Evolutionary conservation across 2,329 filamentous ascomycete species (phyloP).

Genomic region (Whalleya microplaca): DNA sequence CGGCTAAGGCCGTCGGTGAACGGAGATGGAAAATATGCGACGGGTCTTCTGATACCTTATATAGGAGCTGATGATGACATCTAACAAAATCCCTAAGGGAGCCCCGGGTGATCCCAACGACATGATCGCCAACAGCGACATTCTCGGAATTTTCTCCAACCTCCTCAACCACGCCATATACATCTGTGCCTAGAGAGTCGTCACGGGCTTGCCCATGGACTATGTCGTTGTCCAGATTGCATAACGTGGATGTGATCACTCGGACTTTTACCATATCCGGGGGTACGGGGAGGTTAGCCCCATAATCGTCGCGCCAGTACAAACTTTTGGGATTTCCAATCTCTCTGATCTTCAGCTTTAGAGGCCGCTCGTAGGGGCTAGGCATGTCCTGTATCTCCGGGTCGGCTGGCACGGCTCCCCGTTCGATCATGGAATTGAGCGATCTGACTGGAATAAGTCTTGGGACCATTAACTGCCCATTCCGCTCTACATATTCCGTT

Average conservation of each 20-base stretch:
- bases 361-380: slow-evolving; percentile 12
- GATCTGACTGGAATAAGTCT: slow-evolving; percentile 45
- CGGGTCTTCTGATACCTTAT: slow-evolving; percentile 11
- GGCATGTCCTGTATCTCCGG: slow-evolving; percentile 15
- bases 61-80: slow-evolving; percentile 43
- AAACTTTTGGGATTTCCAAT: slow-evolving; percentile 15
- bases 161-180: slow-evolving; percentile 42
- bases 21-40: slow-evolving; percentile 15
- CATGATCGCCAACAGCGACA: slow-evolving; percentile 44
- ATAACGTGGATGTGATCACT: slow-evolving; percentile 42
- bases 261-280: slow-evolving; percentile 45
- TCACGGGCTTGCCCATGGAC: slow-evolving; percentile 38
- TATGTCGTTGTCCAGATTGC: slow-evolving; percentile 42
- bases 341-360: slow-evolving; percentile 21
- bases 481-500: slow-evolving; percentile 48
- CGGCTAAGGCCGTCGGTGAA: slow-evolving; percentile 44
- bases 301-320: slow-evolving; percentile 23
- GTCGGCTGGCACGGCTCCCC: slow-evolving; percentile 14
- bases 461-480: slow-evolving; percentile 47
- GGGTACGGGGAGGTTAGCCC: slow-evolving; percentile 23
- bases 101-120: slow-evolving; percentile 45
- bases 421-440: slow-evolving; percentile 52
- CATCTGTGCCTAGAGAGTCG: slow-evolving; percentile 45
- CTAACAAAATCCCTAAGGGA: slow-evolving; percentile 41
- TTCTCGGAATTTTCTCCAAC: slow-evolving; percentile 39